Evolutionary conservation across 108 stramenopile genomes (phyloP).

Genomic region (Nitzschia sp.): DNA sequence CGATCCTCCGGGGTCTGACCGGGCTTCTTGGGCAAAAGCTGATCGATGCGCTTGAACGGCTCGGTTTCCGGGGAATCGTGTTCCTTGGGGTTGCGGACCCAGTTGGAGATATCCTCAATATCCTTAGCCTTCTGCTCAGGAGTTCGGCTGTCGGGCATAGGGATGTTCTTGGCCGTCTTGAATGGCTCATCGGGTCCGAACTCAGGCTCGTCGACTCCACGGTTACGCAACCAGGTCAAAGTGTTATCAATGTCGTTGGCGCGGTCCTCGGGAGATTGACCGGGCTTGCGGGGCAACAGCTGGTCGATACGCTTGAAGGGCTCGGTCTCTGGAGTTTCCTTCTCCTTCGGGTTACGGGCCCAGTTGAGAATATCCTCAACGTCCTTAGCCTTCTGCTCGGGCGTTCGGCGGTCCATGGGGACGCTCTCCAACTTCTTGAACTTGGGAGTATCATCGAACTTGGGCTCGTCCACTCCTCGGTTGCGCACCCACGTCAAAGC

Average conservation of each 20-base stretch:
- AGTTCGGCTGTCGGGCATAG: constrained; percentile 15
- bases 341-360: constrained; percentile 29
- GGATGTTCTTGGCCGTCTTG: constrained; percentile 6
- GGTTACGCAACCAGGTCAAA: constrained; percentile 37
- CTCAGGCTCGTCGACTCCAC: constrained; percentile 36
- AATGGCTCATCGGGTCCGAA: constrained; percentile 24
- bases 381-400: constrained; percentile 23
- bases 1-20: constrained; percentile 24
- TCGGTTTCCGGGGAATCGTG: background rate
- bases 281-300: constrained; percentile 30
- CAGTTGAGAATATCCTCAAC: constrained; percentile 33
- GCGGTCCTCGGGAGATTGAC: constrained; percentile 25
- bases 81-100: constrained; percentile 24
- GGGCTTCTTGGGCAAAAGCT: constrained; percentile 27
- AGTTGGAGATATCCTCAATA: constrained; percentile 19
- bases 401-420: constrained; percentile 22
- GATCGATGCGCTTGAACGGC: constrained; percentile 16
- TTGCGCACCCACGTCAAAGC: constrained; percentile 39
- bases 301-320: constrained; percentile 25
- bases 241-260: constrained; percentile 43
- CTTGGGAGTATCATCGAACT: background rate
- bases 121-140: constrained; percentile 25
- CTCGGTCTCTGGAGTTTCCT: constrained; percentile 13
- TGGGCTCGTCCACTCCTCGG: constrained; percentile 14
- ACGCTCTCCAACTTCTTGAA: constrained; percentile 23